Conservation (phyloP, 345 rosid genomes). For the Camelina neglecta region DNA sequence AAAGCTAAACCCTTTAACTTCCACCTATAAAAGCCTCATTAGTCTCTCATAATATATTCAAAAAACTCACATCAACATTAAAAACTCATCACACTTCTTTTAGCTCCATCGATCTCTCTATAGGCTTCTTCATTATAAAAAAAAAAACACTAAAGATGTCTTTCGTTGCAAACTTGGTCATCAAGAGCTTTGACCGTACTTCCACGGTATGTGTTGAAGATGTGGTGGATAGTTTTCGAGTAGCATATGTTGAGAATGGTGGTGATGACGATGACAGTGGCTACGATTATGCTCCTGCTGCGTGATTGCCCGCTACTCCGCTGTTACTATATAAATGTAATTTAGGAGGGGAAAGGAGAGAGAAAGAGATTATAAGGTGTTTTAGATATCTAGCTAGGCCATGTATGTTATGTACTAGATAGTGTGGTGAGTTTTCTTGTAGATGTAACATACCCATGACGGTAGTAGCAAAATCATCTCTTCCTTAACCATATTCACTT, state of each 20-base stretch:
- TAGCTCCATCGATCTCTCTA: neutral
- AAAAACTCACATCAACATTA: conserved; percentile 25
- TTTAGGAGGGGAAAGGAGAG: neutral
- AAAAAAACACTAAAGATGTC: neutral
- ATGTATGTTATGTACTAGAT: conserved; percentile 14
- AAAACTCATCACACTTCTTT: conserved; percentile 10
- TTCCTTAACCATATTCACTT: neutral
- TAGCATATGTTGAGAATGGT: conserved; percentile 27
- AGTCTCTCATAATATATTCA: conserved; percentile 18
- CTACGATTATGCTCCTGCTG: conserved; percentile 43
- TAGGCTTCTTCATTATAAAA: neutral
- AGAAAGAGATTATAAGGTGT: neutral
- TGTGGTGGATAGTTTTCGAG: conserved; percentile 21
- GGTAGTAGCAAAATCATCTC: conserved; percentile 1
- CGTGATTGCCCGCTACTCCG: conserved; percentile 25
- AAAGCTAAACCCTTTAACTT: conserved; percentile 3
- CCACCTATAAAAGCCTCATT: conserved; percentile 24
- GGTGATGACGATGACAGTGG: conserved; percentile 40
- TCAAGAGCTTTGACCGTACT: conserved; percentile 7
- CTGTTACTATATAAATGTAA: neutral
- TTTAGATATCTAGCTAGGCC: neutral
- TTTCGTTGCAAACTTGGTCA: neutral
- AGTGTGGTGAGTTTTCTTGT: conserved; percentile 24
- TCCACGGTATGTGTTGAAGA: conserved; percentile 14
- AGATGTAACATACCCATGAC: neutral